Conservation (phyloP, 1,284 basidiomycete species). For the Ganoderma resinaceum region DNA sequence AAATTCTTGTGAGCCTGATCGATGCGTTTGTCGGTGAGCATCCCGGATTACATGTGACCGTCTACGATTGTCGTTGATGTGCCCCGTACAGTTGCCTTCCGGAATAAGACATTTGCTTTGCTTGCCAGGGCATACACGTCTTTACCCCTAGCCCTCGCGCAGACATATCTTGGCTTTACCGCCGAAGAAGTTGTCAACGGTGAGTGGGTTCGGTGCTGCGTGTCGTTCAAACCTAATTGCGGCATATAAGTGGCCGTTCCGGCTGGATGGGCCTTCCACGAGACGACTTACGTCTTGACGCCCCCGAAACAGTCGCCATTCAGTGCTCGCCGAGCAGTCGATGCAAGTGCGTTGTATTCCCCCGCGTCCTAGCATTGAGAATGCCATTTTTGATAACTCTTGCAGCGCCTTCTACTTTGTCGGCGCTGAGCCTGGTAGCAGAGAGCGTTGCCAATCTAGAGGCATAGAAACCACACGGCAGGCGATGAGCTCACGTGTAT, state of each 20-base stretch:
- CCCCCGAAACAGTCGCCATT: conserved; percentile 38
- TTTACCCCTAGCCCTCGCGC: conserved; percentile 57
- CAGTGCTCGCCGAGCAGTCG: neutral
- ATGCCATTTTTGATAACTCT: neutral
- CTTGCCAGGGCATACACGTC: conserved; percentile 69
- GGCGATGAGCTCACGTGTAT: neutral
- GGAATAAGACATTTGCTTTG: conserved; percentile 58
- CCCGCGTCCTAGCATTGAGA: neutral
- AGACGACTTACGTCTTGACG: conserved; percentile 50
- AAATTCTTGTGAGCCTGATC: conserved; percentile 52
- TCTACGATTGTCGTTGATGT: neutral
- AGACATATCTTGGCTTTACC: conserved; percentile 60
- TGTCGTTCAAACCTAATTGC: conserved; percentile 1
- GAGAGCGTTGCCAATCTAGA: conserved; percentile 43
- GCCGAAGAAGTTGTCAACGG: conserved; percentile 56
- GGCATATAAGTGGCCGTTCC: conserved; percentile 47
- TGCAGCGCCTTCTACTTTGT: conserved; percentile 54
- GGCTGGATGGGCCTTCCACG: conserved; percentile 59
- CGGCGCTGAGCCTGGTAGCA: conserved; percentile 58
- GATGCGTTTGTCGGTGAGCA: conserved; percentile 58
- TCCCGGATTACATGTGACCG: conserved; percentile 38
- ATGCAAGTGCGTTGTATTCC: neutral
- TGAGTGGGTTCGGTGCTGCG: conserved; percentile 30
- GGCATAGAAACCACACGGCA: conserved; percentile 1
- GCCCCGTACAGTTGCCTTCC: conserved; percentile 46